Evolutionary conservation across 2,329 filamentous ascomycete species (phyloP).

Genomic region (Acrodontium crateriforme): DNA sequence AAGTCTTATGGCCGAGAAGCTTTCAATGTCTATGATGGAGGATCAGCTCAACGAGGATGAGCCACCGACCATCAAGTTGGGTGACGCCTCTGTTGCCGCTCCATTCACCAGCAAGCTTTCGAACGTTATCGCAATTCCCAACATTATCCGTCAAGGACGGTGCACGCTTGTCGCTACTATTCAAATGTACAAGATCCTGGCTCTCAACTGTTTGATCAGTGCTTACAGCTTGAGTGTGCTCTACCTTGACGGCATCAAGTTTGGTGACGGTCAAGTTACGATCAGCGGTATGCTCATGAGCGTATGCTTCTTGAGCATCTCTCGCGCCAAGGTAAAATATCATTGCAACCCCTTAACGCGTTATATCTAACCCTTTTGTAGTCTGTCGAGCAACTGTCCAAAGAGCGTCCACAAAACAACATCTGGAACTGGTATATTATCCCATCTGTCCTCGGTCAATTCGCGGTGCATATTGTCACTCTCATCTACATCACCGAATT

Average conservation of each 20-base stretch:
- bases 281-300: conserved; percentile 99
- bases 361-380: conserved; percentile 23
- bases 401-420: conserved; percentile 93
- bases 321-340: conserved; percentile 61
- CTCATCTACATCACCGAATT: conserved; percentile 87
- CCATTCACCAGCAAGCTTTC: conserved; percentile 96
- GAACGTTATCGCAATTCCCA: conserved; percentile 92
- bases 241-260: conserved; percentile 97
- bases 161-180: conserved; percentile 97
- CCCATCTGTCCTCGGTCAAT: conserved; percentile 90
- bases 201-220: conserved; percentile 92
- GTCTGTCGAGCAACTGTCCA: conserved; percentile 87
- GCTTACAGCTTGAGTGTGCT: conserved; percentile 94
- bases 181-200: conserved; percentile 98
- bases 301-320: conserved; percentile 96
- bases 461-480: conserved; percentile 86
- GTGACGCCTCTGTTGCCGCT: conserved; percentile 90
- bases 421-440: conserved; percentile 99
- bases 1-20: conserved; percentile 67
- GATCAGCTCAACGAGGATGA: conserved; percentile 76
- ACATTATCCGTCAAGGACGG: conserved; percentile 94
- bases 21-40: conserved; percentile 81
- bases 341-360: conserved; percentile 5
- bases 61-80: conserved; percentile 89
- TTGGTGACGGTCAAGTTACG: conserved; percentile 93